Base-by-base conservation (phyloP, 208 protist species). In the Leishmania turanica region DNA sequence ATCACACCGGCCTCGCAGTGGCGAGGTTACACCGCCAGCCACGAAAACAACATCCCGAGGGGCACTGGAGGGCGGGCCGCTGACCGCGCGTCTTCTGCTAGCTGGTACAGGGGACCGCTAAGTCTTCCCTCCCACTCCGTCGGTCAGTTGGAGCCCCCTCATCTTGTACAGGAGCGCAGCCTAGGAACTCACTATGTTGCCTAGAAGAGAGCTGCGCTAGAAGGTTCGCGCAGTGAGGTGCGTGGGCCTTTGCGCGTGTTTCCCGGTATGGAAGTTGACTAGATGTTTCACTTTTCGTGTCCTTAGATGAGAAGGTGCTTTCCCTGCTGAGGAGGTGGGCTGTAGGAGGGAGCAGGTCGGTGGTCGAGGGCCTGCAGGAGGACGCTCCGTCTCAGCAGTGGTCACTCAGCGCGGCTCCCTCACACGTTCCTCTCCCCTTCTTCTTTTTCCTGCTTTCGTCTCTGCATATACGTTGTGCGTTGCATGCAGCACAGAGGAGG, bases 151-250 rank as follows among this genome's bases (percentile, higher is more conserved):
- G 17, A 27, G 31, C 47, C 72, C n/a, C 17, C 51, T 13, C 47
- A 7, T 8, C 17, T 27, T 21, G 72, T 24, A 31, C 74, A 37
- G 27, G 54, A 40, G 53, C 74, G 56, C 74, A 27, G 56, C 2
- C 56, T 66, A 47, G 53, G 74, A 34, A 19, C 27, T 56, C 74
- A 77, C 15, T 76, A 65, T 42, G 9, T 77, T 27, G 24, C 51
- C 34, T 65, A 62, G 56, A 65, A 3, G 37, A 53, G 45, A 51
- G 69, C 40, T 73, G 69, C 40, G 42, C 15, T 31, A 17, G 47
- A 73, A 7, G 24, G 27, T 24, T 73, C 47, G 69, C 45, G 21
- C 40, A 34, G 45, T 3, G 40, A 51, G 15, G 45, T 73, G 69
- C n/a, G 40, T 73, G 42, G 51, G 31, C 9, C 19, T 62, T 56